Evolutionary conservation across 257 asterid species (phyloP).

Genomic region (Solanum sejunctum): DNA sequence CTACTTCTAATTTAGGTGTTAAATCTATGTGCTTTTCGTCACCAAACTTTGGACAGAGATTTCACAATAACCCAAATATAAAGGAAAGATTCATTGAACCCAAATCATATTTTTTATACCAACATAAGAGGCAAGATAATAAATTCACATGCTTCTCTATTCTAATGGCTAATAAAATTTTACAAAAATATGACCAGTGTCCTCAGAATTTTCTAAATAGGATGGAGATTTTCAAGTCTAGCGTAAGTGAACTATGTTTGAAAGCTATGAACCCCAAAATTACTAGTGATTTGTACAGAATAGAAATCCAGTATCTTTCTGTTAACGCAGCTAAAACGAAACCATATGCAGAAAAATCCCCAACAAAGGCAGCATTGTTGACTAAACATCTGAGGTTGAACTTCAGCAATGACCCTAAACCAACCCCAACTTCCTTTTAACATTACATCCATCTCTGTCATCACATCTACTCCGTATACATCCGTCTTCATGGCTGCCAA

Average conservation of each 20-base stretch:
- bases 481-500: not conserved
- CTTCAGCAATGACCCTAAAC: not conserved
- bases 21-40: not conserved
- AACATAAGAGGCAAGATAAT: not conserved
- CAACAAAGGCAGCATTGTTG: not conserved
- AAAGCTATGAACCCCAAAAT: not conserved
- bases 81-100: not conserved
- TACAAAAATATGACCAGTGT: not conserved
- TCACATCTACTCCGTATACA: not conserved
- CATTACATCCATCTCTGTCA: not conserved
- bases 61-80: not conserved
- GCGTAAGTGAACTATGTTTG: not conserved
- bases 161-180: not conserved
- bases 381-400: not conserved
- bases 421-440: not conserved
- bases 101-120: not conserved
- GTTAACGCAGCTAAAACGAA: not conserved
- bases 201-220: not conserved
- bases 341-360: not conserved
- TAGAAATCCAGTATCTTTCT: not conserved
- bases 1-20: not conserved
- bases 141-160: slow-evolving; percentile 1
- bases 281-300: slow-evolving; percentile 1
- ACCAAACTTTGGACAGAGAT: not conserved
- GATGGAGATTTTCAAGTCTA: not conserved